Evolutionary conservation across 495 filamentous ascomycete species (phyloP), one percentile per base, ranked within the genome.

Genomic region (Aspergillus panamensis): DNA sequence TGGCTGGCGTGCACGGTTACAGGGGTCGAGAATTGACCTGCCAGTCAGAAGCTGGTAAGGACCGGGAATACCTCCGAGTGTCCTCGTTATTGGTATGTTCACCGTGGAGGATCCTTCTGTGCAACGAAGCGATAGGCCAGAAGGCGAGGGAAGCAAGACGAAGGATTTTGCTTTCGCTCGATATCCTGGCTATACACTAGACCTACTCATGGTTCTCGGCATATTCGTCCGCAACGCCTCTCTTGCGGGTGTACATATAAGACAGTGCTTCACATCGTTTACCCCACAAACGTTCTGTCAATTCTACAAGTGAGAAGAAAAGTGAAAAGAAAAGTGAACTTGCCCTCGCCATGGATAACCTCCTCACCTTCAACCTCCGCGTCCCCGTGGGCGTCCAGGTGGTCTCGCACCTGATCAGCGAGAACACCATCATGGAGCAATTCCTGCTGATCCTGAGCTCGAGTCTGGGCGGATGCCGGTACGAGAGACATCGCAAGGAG

Each of bases 381-480:
- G 47, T 49, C 5, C 47, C 47, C 29, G 47, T 49, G 13, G 47
- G 47, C 3, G 47, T 49, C 4, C 47, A 49, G 47, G 47, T 49
- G 13, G 47, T 49, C 47, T 49, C 47, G 20, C 47, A 49, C 13
- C 29, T 49, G 12, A 49, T 49, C 47, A 49, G 47, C 25, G 47
- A 49, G 25, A 49, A 49, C 29, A 49, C 47, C 47, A 49, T 49
- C 47, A 49, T 49, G 21, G 47, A 49, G 47, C 47, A 49, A 1
- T 49, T 49, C 12, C 47, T 49, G 7, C 47, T 49, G 3, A 49
- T 49, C 20, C 47, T 49, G 19, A 49, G 47, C 47, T 49, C 47
- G 19, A 49, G 47, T 31, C 47, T 49, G 12, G 47, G 47, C 0
- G 47, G 47, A 29, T 49, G 47, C 25, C 14, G 47, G 8, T 49